These are phyloP conservation scores for Rhodamnia argentea DNA, from an alignment of 345 rosid species.

Conservation along the genomic window DNA sequence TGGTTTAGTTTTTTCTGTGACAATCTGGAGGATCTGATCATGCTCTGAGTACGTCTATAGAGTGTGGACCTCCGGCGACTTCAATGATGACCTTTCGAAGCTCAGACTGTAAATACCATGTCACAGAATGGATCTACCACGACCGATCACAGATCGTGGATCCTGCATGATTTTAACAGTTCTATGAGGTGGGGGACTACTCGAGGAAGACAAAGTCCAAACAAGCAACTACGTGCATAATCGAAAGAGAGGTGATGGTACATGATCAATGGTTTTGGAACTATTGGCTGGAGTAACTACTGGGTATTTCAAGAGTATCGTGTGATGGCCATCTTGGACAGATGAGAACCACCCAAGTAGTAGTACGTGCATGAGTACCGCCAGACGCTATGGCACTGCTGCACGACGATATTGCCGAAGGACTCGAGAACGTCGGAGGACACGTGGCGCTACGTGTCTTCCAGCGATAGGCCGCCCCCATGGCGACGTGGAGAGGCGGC, in stretches of 20 bases:
- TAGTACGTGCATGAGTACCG: neutral
- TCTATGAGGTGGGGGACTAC: too few species aligned
- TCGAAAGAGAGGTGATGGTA: neutral
- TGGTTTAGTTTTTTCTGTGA: neutral
- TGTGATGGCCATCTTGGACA: neutral
- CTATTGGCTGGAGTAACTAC: neutral
- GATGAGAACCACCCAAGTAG: neutral
- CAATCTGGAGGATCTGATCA: neutral
- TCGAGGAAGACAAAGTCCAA: neutral
- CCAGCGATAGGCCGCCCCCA: too few species aligned
- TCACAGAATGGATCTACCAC: neutral
- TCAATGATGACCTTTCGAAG: neutral
- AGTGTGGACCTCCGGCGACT: neutral
- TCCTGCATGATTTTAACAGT: too few species aligned
- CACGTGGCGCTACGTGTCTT: too few species aligned
- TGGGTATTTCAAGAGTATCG: neutral
- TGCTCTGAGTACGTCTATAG: neutral
- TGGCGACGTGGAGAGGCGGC: too few species aligned
- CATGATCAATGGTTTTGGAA: neutral
- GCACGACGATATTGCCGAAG: neutral
- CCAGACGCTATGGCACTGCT: neutral
- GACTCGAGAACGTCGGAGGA: too few species aligned
- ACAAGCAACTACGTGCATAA: neutral
- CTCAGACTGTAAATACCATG: neutral
- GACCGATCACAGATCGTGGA: neutral